Base-by-base conservation (phyloP, 2,329 filamentous ascomycete species). In the Trichoderma aggressivum region DNA sequence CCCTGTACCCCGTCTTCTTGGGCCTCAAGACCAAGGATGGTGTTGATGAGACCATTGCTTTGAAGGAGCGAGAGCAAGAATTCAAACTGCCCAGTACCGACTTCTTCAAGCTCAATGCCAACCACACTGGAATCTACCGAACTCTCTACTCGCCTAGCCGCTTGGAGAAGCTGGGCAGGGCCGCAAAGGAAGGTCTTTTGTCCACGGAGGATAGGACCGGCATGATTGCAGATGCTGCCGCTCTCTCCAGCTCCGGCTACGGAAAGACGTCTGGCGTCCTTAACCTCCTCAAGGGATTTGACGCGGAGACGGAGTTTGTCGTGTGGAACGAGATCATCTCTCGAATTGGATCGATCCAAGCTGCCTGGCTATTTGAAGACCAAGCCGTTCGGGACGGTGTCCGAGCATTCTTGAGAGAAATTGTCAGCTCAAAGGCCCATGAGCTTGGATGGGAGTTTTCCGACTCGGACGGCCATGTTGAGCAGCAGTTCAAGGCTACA, bases 31-130 rank as follows among this genome's bases (percentile, higher is more conserved):
- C 93, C 43, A 92, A 94, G 81, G 87, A 92, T n/a, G 94, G 94
- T 30, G 82, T 98, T 55, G 88, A 97, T 75, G 91, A 94, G 78
- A 76, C 74, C 74, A 32, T 75, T 16, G 74, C 74, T 12, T 74
- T 82, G 47, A 77, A 74, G 24, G 75, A 76, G 26, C 91, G 95
- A 50, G 93, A 97, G 81, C 87, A 86, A 61, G 88, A 90, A 73
- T 93, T 97, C 83, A 90, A 93, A 82, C 80, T 98, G 30, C 88
- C 92, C 24, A 89, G 92, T 77, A 83, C 91, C 66, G 93, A 97
- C 77, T 98, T 98, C 83, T 98, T 92, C 89, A 98, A 98, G 86
- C 85, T 98, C 73, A 98, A 98, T 79, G 94, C 95, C 18, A 94
- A 98, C 79, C 95, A 98, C 81, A 94, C 94, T 26, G 93, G 93